Base-by-base conservation (phyloP, 805 yeast species). In the Saccharomycopsis sp. region DNA sequence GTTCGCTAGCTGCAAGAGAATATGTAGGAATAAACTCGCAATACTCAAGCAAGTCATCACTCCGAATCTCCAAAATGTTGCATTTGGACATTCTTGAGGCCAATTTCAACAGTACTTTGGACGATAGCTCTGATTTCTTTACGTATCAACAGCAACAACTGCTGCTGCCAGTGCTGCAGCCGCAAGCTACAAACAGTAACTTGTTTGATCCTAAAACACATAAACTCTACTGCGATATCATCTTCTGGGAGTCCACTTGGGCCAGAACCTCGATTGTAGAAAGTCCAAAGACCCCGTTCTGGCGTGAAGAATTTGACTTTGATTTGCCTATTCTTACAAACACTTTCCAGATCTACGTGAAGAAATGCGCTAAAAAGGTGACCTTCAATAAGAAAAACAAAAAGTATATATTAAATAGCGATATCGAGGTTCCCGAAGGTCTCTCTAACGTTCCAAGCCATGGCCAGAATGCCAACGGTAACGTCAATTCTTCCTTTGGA, bases 281-380 rank as follows among this genome's bases (percentile, higher is more conserved):
- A 42, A 73, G 78, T 52, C 58, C 69, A 2, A 63, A 69, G 0
- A 77, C 78, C 57, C 92, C 96, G 1, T 89, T 89, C 67, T 92
- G 97, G 94, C 82, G 91, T 67, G 97, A 92, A 66, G 81, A 77
- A 52, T 87, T 88, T 66, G 72, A 78, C 1, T 72, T 87, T n/a
- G 81, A 84, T 55, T 72, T 85, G 49, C 86, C 88, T 8, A 56
- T 73, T 3, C 61, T 77, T 52, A 82, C 84, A 2, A 81, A 77
- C 65, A 76, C 75, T 67, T 75, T 83, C 63, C 81, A 74, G 63
- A 76, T 82, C 15, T 70, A 74, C 53, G 74, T 82, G 58, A 84
- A 74, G 65, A 67, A 66, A 52, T 69, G 67, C 2, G 56, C 59
- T 1, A 56, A 29, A 68, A 1, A 61, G 63, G 1, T 85, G 81